Base-by-base conservation (phyloP, 2,329 filamentous ascomycete genomes). In the Fusarium praegraminearum region DNA sequence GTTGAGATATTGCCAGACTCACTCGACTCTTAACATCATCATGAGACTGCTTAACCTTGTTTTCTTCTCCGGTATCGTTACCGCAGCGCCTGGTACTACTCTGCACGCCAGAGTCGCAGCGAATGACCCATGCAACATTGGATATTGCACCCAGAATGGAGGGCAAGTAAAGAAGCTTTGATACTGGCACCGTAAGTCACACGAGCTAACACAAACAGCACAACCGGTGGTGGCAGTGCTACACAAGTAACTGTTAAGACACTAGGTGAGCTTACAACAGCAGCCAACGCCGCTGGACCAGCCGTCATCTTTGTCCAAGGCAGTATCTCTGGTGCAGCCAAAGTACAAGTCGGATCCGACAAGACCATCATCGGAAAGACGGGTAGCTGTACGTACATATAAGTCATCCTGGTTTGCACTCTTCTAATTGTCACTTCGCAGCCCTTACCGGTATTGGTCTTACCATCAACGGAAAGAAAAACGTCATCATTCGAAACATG, bases 401-500 rank as follows among this genome's bases (percentile, higher is more conserved):
- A n/a, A n/a, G n/a, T n/a, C n/a, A n/a, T n/a, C n/a, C n/a, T n/a
- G n/a, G n/a, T n/a, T n/a, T n/a, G 4, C 9, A 36, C 7, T 36
- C n/a, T n/a, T 8, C 1, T 2, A 0, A 5, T 3, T 1, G 7
- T 52, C 0, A 4, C n/a, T n/a, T n/a, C n/a, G n/a, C n/a, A 76
- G 75, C 70, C 1, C 57, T 73, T 1, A 69, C 65, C 0, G 71
- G 71, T 0, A 62, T 73, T 11, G 71, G 71, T 1, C 51, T 73
- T 1, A 73, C 70, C 0, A 70, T 72, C 11, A 53, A 57, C 3
- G 66, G 63, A 2, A 63, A 73, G 26, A 65, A 65, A 45, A 89
- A 89, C 67, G 86, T 89, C 50, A 87, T 89, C 58, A 74, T 89
- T 50, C 84, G 84, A 47, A 89, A 89, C 78, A 75, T 89, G 38